Conservation (phyloP, 768 basidiomycete species). For the Russula brevipes region DNA sequence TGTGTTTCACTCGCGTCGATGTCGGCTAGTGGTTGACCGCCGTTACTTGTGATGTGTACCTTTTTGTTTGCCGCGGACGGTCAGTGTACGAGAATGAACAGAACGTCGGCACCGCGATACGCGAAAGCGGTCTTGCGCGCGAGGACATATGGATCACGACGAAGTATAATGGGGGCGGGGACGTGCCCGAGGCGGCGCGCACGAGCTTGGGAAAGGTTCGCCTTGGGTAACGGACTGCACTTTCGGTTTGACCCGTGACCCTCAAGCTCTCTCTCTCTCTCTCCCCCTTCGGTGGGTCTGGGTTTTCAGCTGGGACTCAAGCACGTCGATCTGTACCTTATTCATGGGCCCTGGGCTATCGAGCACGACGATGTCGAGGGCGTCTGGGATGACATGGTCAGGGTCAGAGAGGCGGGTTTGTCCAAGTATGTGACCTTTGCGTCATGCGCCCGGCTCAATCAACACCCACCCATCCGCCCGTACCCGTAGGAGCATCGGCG, state of each 20-base stretch:
- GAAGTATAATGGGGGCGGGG: constrained; percentile 41
- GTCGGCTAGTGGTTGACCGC: not conserved
- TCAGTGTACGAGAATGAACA: constrained; percentile 37
- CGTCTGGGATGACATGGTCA: constrained; percentile 55
- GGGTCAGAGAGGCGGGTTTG: constrained; percentile 41
- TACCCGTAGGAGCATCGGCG: constrained; percentile 63
- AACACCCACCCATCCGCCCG: too few species aligned
- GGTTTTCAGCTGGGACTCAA: constrained; percentile 52
- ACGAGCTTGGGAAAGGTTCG: constrained; percentile 48
- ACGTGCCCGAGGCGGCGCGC: constrained; percentile 38
- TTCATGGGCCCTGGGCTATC: constrained; percentile 45
- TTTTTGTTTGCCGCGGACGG: too few species aligned
- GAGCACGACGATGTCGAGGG: constrained; percentile 33
- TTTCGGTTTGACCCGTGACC: not conserved
- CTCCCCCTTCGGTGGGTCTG: not conserved
- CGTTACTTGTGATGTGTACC: not conserved
- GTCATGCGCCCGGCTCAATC: too few species aligned
- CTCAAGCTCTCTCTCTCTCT: not conserved
- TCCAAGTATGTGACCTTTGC: constrained; percentile 30
- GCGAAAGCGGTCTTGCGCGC: constrained; percentile 34
- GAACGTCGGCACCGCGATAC: constrained; percentile 36
- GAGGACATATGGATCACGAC: constrained; percentile 38
- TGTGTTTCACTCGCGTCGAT: constrained; percentile 27
- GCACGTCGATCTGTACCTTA: constrained; percentile 65
- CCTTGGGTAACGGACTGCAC: too few species aligned